Evolutionary conservation across 305 asterid species (phyloP).

Genomic region (Euphrasia arctica): DNA sequence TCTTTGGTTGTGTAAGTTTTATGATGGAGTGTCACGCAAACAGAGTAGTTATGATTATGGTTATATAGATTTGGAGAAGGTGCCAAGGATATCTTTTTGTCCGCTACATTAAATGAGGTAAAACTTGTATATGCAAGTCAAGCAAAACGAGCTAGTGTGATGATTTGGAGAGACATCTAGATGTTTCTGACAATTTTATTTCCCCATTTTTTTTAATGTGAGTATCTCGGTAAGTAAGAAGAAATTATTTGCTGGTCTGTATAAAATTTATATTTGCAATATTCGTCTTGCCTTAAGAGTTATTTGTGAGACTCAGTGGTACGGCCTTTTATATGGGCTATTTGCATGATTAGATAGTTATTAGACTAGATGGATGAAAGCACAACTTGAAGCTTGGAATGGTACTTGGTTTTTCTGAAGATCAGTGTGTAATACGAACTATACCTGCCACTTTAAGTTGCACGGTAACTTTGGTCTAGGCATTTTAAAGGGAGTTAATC

Average conservation of each 20-base stretch:
- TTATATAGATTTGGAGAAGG: background rate
- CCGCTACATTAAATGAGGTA: background rate
- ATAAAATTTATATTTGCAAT: background rate
- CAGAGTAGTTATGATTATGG: background rate
- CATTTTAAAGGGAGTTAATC: background rate
- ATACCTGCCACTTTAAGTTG: background rate
- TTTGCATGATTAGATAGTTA: slow-evolving; percentile 3
- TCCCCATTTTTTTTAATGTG: too few relatives aligned
- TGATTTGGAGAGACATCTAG: background rate
- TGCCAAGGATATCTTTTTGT: background rate
- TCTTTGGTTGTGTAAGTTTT: background rate
- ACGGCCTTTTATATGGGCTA: background rate
- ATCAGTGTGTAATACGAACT: background rate
- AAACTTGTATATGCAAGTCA: background rate
- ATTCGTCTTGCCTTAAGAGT: background rate
- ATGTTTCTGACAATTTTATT: background rate
- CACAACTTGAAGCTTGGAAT: background rate
- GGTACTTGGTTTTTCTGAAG: background rate
- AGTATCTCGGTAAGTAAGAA: background rate
- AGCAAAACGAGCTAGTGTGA: background rate
- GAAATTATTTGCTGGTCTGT: background rate
- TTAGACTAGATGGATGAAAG: slow-evolving; percentile 1
- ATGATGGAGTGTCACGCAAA: background rate
- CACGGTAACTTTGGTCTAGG: background rate
- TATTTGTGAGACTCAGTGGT: background rate